Percentiles rank a stretch among this genome's conserved stretches.
These are phyloP conservation scores for Guadua angustifolia DNA, from an alignment of 176 grass and related monocot species.

Conservation along the genomic window DNA sequence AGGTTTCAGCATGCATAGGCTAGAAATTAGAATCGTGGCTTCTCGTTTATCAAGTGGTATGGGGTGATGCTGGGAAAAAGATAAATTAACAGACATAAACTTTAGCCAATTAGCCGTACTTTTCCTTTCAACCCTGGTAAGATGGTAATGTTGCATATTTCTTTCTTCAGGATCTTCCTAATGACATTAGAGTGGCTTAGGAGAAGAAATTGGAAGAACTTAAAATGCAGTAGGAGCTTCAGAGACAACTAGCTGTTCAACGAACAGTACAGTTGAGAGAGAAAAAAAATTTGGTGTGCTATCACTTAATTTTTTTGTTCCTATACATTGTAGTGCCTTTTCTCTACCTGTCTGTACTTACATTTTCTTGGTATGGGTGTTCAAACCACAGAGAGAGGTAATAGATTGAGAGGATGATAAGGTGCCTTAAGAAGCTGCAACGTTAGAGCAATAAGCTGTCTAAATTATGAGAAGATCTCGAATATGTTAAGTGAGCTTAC, in stretches of 20 bases:
- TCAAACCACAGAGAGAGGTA: constrained; percentile 77
- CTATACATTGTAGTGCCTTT: constrained; percentile 7
- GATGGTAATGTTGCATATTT: constrained; percentile 44
- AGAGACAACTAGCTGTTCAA: constrained; percentile 70
- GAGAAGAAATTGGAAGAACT: constrained; percentile 95
- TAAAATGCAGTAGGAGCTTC: constrained; percentile 85
- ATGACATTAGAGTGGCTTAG: constrained; percentile 79
- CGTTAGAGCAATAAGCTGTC: constrained; percentile 68
- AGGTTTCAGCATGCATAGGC: too few species aligned
- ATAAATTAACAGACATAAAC: constrained; percentile 12
- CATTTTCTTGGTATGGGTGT: constrained; percentile 33
- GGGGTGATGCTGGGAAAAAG: not conserved
- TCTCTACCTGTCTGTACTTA: constrained; percentile 30
- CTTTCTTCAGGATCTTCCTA: constrained; percentile 71
- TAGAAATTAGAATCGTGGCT: not conserved
- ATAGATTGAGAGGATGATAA: constrained; percentile 95
- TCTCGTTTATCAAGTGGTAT: not conserved
- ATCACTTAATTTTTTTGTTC: not conserved
- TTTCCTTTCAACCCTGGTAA: too few species aligned
- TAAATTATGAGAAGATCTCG: constrained; percentile 82
- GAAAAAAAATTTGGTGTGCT: constrained; percentile 86
- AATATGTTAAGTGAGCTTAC: constrained; percentile 85
- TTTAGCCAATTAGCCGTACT: not conserved
- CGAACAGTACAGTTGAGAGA: constrained; percentile 81
- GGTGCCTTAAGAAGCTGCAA: constrained; percentile 92